These are phyloP conservation scores for Xanthoparmelia taractica DNA, from an alignment of 495 filamentous ascomycete genomes.

Conservation along the genomic window DNA sequence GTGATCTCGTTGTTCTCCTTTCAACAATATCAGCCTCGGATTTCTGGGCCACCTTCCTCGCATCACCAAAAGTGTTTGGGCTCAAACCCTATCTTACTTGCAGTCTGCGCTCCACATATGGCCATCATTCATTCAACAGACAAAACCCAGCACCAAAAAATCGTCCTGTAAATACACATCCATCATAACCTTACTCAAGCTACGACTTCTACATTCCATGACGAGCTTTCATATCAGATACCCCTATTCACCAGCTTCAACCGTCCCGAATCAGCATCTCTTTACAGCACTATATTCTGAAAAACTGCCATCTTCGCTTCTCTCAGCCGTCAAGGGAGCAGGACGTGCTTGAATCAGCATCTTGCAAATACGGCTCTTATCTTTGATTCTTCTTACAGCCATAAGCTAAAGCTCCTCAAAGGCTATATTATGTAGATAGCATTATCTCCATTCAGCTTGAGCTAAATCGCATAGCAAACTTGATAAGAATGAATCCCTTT, in stretches of 20 bases:
- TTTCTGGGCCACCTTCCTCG: neutral
- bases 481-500: too few species aligned
- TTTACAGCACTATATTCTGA: neutral
- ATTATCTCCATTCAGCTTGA: neutral
- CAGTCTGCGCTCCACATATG: neutral
- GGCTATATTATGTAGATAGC: too few species aligned
- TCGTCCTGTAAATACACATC: neutral
- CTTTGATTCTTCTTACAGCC: neutral
- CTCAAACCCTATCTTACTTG: neutral
- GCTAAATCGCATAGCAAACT: neutral
- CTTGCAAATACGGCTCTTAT: neutral
- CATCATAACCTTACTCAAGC: neutral
- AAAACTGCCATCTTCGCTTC: neutral
- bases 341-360: neutral
- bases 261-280: neutral
- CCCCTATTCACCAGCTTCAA: neutral
- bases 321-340: neutral
- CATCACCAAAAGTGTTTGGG: neutral
- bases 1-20: too few species aligned
- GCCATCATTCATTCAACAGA: neutral
- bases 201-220: neutral
- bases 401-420: neutral
- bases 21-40: too few species aligned
- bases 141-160: neutral
- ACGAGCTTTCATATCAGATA: neutral